A percentile compares a stretch with the other conserved stretches of the same genome.
Conservation (phyloP, 805 yeast species). For the Blastobotrys peoriensis region DNA sequence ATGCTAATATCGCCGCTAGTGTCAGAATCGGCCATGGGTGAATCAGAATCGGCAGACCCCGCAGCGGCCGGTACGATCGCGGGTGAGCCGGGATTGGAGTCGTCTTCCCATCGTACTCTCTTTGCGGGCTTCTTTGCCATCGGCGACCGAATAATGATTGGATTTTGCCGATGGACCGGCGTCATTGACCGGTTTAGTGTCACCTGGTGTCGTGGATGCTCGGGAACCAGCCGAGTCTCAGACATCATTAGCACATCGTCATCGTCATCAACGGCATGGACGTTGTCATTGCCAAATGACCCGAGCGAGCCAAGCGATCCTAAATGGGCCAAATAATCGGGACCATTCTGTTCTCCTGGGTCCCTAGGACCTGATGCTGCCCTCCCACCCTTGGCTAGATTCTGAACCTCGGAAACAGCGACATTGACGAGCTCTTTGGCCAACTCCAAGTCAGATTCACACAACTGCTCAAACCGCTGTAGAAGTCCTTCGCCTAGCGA, state of each 20-base stretch:
- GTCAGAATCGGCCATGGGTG: background rate
- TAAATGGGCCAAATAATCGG: background rate
- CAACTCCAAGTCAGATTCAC: background rate
- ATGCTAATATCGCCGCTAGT: background rate
- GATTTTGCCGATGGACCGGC: constrained; percentile 3
- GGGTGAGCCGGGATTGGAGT: background rate
- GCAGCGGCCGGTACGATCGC: background rate
- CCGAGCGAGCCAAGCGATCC: no score
- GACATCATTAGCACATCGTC: background rate
- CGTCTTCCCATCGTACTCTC: constrained; percentile 25
- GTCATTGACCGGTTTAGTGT: constrained; percentile 1
- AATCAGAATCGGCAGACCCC: background rate
- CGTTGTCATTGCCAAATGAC: constrained; percentile 2
- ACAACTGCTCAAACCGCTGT: background rate
- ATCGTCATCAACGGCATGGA: background rate
- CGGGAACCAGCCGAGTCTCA: background rate
- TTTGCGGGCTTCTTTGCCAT: constrained; percentile 17
- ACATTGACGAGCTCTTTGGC: background rate
- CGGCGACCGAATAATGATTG: constrained; percentile 13
- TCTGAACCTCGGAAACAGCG: background rate
- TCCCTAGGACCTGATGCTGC: background rate
- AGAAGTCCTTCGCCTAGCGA: background rate
- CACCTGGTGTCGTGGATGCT: background rate
- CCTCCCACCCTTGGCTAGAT: background rate
- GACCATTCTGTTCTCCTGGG: background rate